Conservation (phyloP, 2,329 filamentous ascomycete species). For the Botryotinia globosa region DNA sequence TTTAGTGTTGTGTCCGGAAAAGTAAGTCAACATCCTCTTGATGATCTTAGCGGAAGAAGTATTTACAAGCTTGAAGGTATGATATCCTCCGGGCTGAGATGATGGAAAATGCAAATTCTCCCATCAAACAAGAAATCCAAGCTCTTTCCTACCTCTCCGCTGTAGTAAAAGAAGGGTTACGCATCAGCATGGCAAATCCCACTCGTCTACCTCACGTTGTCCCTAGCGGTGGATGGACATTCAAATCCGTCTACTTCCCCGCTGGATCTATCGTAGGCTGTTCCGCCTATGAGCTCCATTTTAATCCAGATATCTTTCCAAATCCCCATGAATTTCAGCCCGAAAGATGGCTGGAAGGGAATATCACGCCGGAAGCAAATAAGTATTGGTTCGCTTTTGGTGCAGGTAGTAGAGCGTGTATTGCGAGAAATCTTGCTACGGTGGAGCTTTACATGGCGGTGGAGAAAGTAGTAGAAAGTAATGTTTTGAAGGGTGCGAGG, state of each 20-base stretch:
- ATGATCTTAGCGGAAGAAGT: neutral
- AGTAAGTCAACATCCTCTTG: slow-evolving; percentile 34
- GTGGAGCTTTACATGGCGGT: slow-evolving; percentile 45
- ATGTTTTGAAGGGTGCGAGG: slow-evolving; percentile 46
- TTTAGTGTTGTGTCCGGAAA: slow-evolving; percentile 44
- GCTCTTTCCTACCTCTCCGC: slow-evolving; percentile 46
- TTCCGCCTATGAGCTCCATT: slow-evolving; percentile 47
- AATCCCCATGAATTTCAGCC: slow-evolving; percentile 46
- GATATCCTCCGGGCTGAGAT: slow-evolving; percentile 40
- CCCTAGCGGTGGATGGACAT: slow-evolving; percentile 36
- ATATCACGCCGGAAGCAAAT: slow-evolving; percentile 42
- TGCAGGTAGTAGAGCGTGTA: slow-evolving; percentile 48
- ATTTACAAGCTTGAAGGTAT: slow-evolving; percentile 33
- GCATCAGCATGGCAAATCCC: slow-evolving; percentile 51
- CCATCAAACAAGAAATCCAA: slow-evolving; percentile 37
- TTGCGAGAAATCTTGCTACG: slow-evolving; percentile 49
- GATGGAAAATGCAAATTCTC: slow-evolving; percentile 27
- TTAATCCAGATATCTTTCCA: slow-evolving; percentile 44
- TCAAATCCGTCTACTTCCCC: slow-evolving; percentile 41
- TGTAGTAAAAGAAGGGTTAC: slow-evolving; percentile 49
- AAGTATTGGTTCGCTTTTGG: slow-evolving; percentile 50
- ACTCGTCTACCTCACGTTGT: slow-evolving; percentile 49
- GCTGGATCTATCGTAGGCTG: slow-evolving; percentile 46
- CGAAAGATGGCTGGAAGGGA: slow-evolving; percentile 46
- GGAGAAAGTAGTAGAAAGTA: slow-evolving; percentile 43